These are phyloP conservation scores for Fomes fomentarius DNA, from an alignment of 1,284 basidiomycete genomes.

Conservation along the genomic window DNA sequence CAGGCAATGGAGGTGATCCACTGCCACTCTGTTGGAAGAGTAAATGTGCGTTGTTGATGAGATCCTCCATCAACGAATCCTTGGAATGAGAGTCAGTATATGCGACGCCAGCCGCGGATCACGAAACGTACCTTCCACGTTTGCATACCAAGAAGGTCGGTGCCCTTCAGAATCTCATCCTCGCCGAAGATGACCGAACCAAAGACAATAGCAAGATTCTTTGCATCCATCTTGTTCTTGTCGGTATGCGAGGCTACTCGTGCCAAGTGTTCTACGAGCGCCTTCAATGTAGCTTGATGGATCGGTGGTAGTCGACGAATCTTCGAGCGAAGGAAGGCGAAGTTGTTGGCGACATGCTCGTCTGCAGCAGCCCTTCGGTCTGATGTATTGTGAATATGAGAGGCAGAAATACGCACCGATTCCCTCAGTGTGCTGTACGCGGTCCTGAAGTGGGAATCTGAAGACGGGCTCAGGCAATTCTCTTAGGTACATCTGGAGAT, in stretches of 20 bases:
- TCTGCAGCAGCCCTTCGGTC: no score
- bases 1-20: conserved; percentile 65
- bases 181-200: conserved; percentile 87
- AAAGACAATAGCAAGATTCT: conserved; percentile 88
- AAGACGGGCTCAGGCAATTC: conserved; percentile 95
- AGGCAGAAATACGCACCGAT: conserved; percentile 49
- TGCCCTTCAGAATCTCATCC: conserved; percentile 79
- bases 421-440: conserved; percentile 81
- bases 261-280: conserved; percentile 87
- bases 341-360: conserved; percentile 73
- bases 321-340: conserved; percentile 76
- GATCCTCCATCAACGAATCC: conserved; percentile 89
- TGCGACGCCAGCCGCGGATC: background rate
- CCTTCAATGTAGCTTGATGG: conserved; percentile 88
- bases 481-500: conserved; percentile 76
- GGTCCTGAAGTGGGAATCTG: conserved; percentile 81
- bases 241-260: conserved; percentile 71
- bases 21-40: conserved; percentile 55
- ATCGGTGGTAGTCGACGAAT: conserved; percentile 84
- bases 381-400: no score
- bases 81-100: conserved; percentile 33
- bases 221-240: conserved; percentile 94
- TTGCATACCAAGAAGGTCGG: conserved; percentile 74
- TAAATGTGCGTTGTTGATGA: conserved; percentile 70
- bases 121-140: conserved; percentile 68